Conservation (phyloP, 495 filamentous ascomycete species). For the Achaetomiella virescens region DNA sequence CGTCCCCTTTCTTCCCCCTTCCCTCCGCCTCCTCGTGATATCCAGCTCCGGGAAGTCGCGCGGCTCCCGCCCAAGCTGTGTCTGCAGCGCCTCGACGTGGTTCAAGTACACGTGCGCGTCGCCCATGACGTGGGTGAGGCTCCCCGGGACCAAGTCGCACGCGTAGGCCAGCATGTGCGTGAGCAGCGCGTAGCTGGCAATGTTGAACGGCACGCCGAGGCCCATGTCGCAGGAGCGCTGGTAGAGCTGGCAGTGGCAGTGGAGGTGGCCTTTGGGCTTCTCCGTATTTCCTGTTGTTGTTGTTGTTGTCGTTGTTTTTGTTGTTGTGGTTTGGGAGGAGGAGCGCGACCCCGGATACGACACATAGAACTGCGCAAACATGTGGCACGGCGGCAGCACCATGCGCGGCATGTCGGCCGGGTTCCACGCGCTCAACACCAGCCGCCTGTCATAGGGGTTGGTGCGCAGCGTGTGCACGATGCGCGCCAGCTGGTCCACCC, state of each 20-base stretch:
- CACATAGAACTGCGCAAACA: conserved; percentile 99
- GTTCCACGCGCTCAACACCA: conserved; percentile 93
- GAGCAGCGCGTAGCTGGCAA: conserved; percentile 84
- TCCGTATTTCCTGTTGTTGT: conserved; percentile 17
- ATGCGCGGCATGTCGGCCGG: conserved; percentile 77
- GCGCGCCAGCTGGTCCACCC: conserved; percentile 85
- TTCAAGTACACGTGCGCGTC: conserved; percentile 94
- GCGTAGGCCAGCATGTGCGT: conserved; percentile 92
- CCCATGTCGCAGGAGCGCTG: conserved; percentile 97
- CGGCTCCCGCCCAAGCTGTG: conserved; percentile 74
- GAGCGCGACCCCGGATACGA: conserved; percentile 52
- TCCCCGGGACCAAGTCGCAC: conserved; percentile 74
- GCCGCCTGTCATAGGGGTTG: conserved; percentile 79
- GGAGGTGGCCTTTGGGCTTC: conserved; percentile 51
- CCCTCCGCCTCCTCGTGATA: conserved; percentile 36
- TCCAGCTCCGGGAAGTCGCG: conserved; percentile 72
- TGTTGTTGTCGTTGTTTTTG: conserved; percentile 7
- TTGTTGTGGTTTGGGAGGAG: neutral
- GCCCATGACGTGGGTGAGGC: conserved; percentile 87
- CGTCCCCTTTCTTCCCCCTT: conserved; percentile 47
- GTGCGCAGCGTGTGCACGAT: conserved; percentile 74
- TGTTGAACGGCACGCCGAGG: conserved; percentile 95
- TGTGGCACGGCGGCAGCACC: conserved; percentile 95
- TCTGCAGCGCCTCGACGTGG: conserved; percentile 78
- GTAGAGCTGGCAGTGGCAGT: conserved; percentile 79